Percentiles rank a stretch among this genome's conserved stretches.
Conservation (phyloP, 2,329 filamentous ascomycete genomes). For the Leptographium flavum region DNA sequence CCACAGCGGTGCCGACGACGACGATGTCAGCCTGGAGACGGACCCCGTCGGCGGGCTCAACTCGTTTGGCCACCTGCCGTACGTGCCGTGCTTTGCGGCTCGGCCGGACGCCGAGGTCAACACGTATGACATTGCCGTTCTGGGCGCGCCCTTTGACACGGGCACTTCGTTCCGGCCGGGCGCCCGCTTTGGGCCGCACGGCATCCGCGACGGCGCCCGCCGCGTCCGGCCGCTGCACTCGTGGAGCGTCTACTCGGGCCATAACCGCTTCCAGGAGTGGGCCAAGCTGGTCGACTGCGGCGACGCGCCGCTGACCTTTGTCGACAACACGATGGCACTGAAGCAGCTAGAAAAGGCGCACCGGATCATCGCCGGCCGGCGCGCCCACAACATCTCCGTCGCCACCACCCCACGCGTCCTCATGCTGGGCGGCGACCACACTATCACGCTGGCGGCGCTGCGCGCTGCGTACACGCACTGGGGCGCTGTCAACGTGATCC, state of each 20-base stretch:
- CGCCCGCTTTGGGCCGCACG: conserved; percentile 16
- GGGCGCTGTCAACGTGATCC: conserved; percentile 38
- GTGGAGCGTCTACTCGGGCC: conserved; percentile 18
- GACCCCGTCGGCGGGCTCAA: conserved; percentile 40
- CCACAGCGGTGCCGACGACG: neutral
- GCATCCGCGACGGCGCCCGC: conserved; percentile 15
- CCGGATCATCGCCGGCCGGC: conserved; percentile 14
- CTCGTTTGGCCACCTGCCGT: conserved; percentile 47
- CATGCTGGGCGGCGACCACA: conserved; percentile 19
- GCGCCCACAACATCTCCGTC: conserved; percentile 26
- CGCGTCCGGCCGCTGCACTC: conserved; percentile 9
- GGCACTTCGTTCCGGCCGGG: conserved; percentile 15
- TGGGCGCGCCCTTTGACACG: conserved; percentile 37
- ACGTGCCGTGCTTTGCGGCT: conserved; percentile 38
- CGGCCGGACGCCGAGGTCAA: conserved; percentile 29
- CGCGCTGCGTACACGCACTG: conserved; percentile 41
- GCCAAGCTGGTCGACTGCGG: conserved; percentile 64
- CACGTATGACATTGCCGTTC: conserved; percentile 42
- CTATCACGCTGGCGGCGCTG: conserved; percentile 45
- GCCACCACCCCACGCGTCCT: conserved; percentile 37
- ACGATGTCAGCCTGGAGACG: conserved; percentile 24
- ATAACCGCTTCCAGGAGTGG: conserved; percentile 59
- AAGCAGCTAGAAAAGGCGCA: conserved; percentile 61
- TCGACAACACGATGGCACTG: conserved; percentile 63
- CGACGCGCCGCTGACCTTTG: conserved; percentile 61